Percentiles rank a stretch among this genome's conserved stretches.
Evolutionary conservation across 1,284 basidiomycete species (phyloP).

Genomic region (Sporisorium graminicola): DNA sequence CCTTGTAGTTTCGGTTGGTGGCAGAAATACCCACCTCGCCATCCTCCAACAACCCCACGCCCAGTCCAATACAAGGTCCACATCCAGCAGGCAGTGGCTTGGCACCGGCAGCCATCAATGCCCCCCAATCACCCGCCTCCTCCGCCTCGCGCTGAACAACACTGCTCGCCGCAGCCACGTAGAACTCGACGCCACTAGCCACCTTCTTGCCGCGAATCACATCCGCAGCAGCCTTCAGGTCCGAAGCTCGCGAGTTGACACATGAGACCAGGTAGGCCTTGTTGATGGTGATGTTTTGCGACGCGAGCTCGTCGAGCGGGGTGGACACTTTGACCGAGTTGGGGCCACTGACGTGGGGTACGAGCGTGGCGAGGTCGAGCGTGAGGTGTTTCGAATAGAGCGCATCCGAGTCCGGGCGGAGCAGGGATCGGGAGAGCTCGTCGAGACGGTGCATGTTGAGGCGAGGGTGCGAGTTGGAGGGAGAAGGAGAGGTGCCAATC

Average conservation of each 20-base stretch:
- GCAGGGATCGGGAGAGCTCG: constrained; percentile 73
- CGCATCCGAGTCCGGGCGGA: constrained; percentile 83
- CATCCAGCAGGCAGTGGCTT: constrained; percentile 94
- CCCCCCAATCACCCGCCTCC: constrained; percentile 86
- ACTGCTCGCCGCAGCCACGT: constrained; percentile 94
- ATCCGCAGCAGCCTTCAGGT: constrained; percentile 89
- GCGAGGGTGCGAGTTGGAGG: constrained; percentile 79
- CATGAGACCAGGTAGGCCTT: constrained; percentile 99
- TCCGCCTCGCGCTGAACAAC: constrained; percentile 92
- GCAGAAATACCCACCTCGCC: constrained; percentile 96
- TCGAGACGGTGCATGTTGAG: constrained; percentile 83
- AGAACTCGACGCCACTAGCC: constrained; percentile 90
- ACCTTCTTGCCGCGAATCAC: constrained; percentile 88
- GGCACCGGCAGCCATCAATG: constrained; percentile 86
- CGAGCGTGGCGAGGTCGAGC: constrained; percentile 91
- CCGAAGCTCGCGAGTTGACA: constrained; percentile 96
- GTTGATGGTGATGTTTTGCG: constrained; percentile 83
- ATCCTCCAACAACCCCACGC: constrained; percentile 90
- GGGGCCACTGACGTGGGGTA: constrained; percentile 94
- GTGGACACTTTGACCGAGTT: constrained; percentile 98
- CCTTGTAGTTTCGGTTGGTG: constrained; percentile 99
- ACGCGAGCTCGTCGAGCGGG: constrained; percentile 84
- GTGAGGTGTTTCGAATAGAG: constrained; percentile 89
- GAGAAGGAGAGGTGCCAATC: constrained; percentile 73
- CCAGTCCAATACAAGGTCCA: constrained; percentile 96